phyloP scores from a whole-genome alignment of 495 filamentous ascomycete genomes.

The Aspergillus campestris region DNA sequence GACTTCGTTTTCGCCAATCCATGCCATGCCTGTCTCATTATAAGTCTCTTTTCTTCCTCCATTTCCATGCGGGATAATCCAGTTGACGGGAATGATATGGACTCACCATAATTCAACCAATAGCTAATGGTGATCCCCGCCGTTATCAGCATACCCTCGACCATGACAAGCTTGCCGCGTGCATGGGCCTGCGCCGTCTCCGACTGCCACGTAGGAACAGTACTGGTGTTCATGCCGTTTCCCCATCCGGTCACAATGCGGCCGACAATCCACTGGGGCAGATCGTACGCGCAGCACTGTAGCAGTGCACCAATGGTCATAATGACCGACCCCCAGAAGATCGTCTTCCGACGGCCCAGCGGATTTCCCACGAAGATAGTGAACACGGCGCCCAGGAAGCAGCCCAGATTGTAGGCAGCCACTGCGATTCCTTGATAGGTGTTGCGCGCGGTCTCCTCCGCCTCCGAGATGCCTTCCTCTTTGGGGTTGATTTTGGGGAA shows the following conservation, averaged over 20 bases:
- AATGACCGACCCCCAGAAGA: conserved; percentile 31
- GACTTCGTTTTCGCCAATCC: conserved; percentile 15
- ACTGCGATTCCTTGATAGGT: no score
- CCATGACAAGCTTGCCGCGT: conserved; percentile 20
- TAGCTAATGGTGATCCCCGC: conserved; percentile 40
- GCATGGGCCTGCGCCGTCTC: conserved; percentile 30
- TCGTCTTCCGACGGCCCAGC: conserved; percentile 36
- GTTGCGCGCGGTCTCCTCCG: no score
- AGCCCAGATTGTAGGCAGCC: conserved; percentile 30
- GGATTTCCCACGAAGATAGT: conserved; percentile 39
- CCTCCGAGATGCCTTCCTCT: conserved; percentile 5
- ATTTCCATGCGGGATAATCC: no score
- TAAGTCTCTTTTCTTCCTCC: no score
- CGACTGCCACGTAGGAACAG: conserved; percentile 32
- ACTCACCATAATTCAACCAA: conserved; percentile 43
- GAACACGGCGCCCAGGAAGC: conserved; percentile 43
- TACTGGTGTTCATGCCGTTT: conserved; percentile 25
- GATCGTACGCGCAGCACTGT: conserved; percentile 23
- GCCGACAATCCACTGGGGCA: conserved; percentile 18
- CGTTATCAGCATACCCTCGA: conserved; percentile 27
- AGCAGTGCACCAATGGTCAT: conserved; percentile 37
- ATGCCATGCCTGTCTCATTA: no score
- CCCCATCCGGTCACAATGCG: conserved; percentile 21
- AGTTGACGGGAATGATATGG: conserved; percentile 9
- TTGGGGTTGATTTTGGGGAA: conserved; percentile 6